phyloP scores from a whole-genome alignment of 345 rosid species.

The Adansonia digitata region DNA sequence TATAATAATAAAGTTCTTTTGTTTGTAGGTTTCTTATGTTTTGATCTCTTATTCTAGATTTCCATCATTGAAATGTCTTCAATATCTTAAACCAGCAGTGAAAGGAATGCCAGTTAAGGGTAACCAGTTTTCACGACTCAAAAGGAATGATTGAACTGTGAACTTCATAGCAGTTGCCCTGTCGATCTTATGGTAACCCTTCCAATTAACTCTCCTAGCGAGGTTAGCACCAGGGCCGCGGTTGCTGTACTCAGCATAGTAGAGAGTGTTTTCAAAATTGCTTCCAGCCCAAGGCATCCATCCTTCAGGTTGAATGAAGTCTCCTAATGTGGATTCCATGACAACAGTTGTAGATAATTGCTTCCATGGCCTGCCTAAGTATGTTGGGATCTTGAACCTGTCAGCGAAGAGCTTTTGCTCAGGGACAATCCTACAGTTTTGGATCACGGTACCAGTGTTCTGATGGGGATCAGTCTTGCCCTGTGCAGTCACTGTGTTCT shows the following conservation, averaged over 20 bases:
- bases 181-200: conserved; percentile 27
- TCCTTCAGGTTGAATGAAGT: conserved; percentile 48
- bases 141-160: conserved; percentile 24
- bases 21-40: too few relatives aligned
- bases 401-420: conserved; percentile 33
- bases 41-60: too few relatives aligned
- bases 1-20: too few relatives aligned
- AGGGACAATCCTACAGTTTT: conserved; percentile 59
- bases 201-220: conserved; percentile 46
- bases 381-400: conserved; percentile 30
- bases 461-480: conserved; percentile 29
- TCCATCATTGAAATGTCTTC: not conserved
- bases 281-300: conserved; percentile 43
- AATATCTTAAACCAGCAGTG: not conserved
- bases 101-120: not conserved
- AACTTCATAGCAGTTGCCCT: conserved; percentile 31
- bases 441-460: conserved; percentile 44
- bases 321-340: conserved; percentile 51
- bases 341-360: conserved; percentile 34
- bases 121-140: conserved; percentile 6
- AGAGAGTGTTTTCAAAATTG: conserved; percentile 27
- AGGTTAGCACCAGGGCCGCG: conserved; percentile 46
- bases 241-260: conserved; percentile 49
- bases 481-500: conserved; percentile 48
- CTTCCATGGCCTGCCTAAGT: conserved; percentile 67